Evolutionary conservation across 2,329 filamentous ascomycete genomes (phyloP), one percentile per base, ranked within the genome.

Genomic region (Xylariaceae sp.): DNA sequence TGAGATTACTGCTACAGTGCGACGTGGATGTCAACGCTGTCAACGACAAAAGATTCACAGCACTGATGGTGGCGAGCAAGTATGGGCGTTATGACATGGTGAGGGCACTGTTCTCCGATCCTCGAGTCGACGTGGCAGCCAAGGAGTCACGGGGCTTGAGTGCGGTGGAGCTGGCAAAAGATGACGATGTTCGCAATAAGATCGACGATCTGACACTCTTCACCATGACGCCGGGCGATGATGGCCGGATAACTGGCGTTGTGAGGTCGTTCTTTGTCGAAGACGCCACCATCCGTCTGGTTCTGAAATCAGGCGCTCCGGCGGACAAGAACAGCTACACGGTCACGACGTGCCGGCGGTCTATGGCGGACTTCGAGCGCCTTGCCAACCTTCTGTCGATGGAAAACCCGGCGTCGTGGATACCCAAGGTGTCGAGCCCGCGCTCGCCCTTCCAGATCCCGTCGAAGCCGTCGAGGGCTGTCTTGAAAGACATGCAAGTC

Each of bases 21-120:
- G 92, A 98, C 47, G 83, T 88, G n/a, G 88, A 98, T 53, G 85
- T 90, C 35, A 98, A 98, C 59, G 89, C 90, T 7, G 83, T 81
- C 7, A 98, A 98, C 52, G 89, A 96, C 49, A 94, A 87, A 62
- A 82, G 77, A 30, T 96, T 98, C 53, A 98, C 93, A 0, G 81
- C 92, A 2, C 68, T 98, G 36, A 98, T 98, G 92, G 83, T 98
- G 42, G 90, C 90, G 6, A 96, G 90, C 71, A 98, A 98, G 58
- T 98, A 96, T 53, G 92, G 92, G 21, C 77, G 92, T 42, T 83
- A 94, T 34, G 92, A 96, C 49, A 86, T 94, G 68, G 90, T 98
- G 13, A 74, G 89, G 38, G 80, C 81, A 8, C 70, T 98, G 5
- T 96, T 94, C 57, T 75, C 81, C 26, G 92, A 98, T 54, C 76